Percentiles rank a stretch among this genome's conserved stretches.
Evolutionary conservation across 1,284 basidiomycete genomes (phyloP).

Genomic region (Exsudoporus floridanus): DNA sequence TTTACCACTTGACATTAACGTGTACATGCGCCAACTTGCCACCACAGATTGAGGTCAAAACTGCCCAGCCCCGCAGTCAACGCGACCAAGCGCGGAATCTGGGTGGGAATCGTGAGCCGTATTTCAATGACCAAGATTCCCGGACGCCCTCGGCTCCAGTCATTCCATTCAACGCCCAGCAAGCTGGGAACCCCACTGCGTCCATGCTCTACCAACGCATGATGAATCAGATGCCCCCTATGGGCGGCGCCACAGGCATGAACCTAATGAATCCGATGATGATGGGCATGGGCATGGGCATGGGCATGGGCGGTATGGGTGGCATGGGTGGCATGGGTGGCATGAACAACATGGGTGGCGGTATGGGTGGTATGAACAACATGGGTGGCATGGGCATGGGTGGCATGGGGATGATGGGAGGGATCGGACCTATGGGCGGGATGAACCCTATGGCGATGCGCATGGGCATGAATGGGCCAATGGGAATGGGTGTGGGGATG

Average conservation of each 20-base stretch:
- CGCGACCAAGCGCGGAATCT: slow-evolving; percentile 51
- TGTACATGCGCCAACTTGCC: neutral
- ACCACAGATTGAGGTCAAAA: slow-evolving; percentile 81
- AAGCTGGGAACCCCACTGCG: slow-evolving; percentile 46
- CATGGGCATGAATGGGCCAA: slow-evolving; percentile 40
- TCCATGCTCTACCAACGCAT: slow-evolving; percentile 58
- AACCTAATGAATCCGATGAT: slow-evolving; percentile 41
- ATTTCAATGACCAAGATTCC: slow-evolving; percentile 35
- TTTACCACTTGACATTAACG: neutral
- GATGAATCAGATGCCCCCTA: slow-evolving; percentile 53
- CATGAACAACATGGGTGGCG: slow-evolving; percentile 31
- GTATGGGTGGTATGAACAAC: slow-evolving; percentile 28
- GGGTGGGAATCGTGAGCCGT: slow-evolving; percentile 27
- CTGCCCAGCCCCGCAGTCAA: slow-evolving; percentile 74
- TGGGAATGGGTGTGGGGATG: slow-evolving; percentile 36
- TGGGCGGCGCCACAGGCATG: slow-evolving; percentile 36
- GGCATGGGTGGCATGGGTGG: slow-evolving; percentile 40
- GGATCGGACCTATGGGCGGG: slow-evolving; percentile 37
- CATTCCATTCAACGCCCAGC: slow-evolving; percentile 36
- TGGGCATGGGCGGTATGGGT: slow-evolving; percentile 35
- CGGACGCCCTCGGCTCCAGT: slow-evolving; percentile 31
- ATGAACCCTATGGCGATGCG: slow-evolving; percentile 36
- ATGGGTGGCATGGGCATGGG: slow-evolving; percentile 39
- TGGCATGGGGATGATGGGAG: slow-evolving; percentile 39
- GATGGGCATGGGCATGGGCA: slow-evolving; percentile 35